Base-by-base conservation (phyloP, 371 early-diverging fungal genomes). In the Apophysomyces ossiformis region DNA sequence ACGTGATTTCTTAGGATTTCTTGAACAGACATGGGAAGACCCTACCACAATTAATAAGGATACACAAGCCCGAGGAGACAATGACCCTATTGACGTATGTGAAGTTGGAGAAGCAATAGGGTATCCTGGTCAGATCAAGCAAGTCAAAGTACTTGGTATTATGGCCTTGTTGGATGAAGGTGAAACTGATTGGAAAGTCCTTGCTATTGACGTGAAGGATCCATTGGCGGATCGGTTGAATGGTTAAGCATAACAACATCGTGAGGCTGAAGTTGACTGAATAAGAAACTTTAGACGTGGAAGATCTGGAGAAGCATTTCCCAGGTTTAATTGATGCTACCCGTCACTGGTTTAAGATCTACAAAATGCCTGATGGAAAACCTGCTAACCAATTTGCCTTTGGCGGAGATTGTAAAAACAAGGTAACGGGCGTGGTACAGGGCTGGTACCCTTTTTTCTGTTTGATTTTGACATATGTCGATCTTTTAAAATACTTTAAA, bases 181-280 rank as follows among this genome's bases (percentile, higher is more conserved):
- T 63, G 99, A 99, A 85, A 98, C 99, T 50, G 99, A 99, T 88
- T 99, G 99, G 99, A 99, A 99, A 85, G 87, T 99, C 57, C 87
- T 99, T 66, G 96, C 91, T 67, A 97, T 99, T 67, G 99, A 98
- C 76, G 79, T 92, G 67, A 94, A 92, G 72, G 99, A 99, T 83
- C 96, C 95, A 11, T 79, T 95, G 65, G 98, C 98, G 26, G 63
- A 82, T 71, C 93, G 95, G 83, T 78, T 99, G 60, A 97, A 98
- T 85, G 91, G 85, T 85, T 65, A 63, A 21, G 18, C 41, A 26
- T 37, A 11, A 4, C n/a, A 1, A 9, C 37, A 43, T 37, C 18
- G 32, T 5, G 39, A 4, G 12, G 26, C 45, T 46, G 5, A 38
- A 2, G 6, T 6, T 26, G 32, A 26, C 32, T 26, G 32, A 26